These are phyloP conservation scores for Schrenkiella parvula DNA, from an alignment of 345 rosid species.

Conservation along the genomic window DNA sequence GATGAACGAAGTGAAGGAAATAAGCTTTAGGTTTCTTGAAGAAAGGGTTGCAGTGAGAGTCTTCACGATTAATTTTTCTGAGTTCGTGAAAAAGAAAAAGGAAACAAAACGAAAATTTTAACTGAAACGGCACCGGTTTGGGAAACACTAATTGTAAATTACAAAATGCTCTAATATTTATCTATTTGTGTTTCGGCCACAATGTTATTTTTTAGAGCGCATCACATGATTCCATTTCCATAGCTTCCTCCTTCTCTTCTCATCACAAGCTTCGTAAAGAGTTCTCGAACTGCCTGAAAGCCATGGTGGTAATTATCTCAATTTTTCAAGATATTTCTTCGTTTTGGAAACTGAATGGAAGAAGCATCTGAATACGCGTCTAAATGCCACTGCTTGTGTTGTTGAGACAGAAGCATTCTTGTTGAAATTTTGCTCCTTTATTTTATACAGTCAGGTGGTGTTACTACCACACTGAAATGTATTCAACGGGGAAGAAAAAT, in stretches of 20 bases:
- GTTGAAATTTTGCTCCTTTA: background rate
- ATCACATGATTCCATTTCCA: background rate
- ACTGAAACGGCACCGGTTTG: background rate
- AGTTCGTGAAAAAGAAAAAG: background rate
- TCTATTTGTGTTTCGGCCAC: background rate
- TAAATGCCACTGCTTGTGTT: constrained; percentile 2
- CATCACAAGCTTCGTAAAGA: background rate
- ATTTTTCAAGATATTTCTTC: background rate
- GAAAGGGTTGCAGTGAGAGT: background rate
- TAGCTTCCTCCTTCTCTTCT: background rate
- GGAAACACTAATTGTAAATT: background rate
- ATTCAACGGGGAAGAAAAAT: constrained; percentile 13
- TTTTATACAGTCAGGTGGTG: background rate
- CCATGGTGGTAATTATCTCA: background rate
- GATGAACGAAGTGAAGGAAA: background rate
- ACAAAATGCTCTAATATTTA: background rate
- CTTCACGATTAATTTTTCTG: background rate
- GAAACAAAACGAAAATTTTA: background rate
- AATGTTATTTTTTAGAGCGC: background rate
- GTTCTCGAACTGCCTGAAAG: background rate
- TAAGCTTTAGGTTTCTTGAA: constrained; percentile 25
- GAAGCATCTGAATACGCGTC: background rate
- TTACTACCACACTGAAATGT: constrained; percentile 7
- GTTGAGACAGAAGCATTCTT: background rate
- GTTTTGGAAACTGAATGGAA: background rate